These are phyloP conservation scores for Nigrospora osmanthi DNA, from an alignment of 2,329 filamentous ascomycete species.

Conservation along the genomic window DNA sequence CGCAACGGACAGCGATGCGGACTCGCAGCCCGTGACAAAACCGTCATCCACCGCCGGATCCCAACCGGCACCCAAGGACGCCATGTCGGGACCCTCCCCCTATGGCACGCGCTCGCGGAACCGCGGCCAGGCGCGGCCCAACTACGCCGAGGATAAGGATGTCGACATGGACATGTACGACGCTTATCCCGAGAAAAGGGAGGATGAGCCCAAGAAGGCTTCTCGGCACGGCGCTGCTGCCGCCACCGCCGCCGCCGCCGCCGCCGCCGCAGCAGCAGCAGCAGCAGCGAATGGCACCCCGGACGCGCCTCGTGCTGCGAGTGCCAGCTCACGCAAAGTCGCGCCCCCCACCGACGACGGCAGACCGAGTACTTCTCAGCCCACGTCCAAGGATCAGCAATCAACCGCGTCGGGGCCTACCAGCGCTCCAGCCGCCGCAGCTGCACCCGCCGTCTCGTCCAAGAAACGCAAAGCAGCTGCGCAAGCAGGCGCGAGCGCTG, in stretches of 20 bases:
- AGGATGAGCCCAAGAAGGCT: constrained; percentile 50
- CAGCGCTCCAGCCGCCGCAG: constrained; percentile 8
- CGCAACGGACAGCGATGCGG: constrained; percentile 21
- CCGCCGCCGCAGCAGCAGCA: too few species aligned
- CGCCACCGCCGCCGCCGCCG: too few species aligned
- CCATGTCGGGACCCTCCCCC: constrained; percentile 49
- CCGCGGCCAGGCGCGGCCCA: constrained; percentile 72
- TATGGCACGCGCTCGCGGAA: constrained; percentile 95
- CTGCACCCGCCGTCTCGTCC: constrained; percentile 30
- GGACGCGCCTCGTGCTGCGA: constrained; percentile 19
- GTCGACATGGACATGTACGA: constrained; percentile 82
- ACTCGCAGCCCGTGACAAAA: constrained; percentile 39
- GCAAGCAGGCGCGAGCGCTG: constrained; percentile 22
- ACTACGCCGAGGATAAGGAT: constrained; percentile 93
- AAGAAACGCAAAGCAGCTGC: constrained; percentile 80
- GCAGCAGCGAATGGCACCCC: constrained; percentile 19
- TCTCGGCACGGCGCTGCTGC: constrained; percentile 36
- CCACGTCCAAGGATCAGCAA: constrained; percentile 15
- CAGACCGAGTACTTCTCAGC: constrained; percentile 16
- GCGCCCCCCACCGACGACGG: constrained; percentile 17
- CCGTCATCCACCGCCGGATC: constrained; percentile 33
- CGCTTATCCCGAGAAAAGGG: constrained; percentile 46
- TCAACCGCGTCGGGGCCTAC: constrained; percentile 13
- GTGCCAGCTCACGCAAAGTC: constrained; percentile 30
- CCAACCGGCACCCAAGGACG: constrained; percentile 40